Evolutionary conservation across 1,284 basidiomycete species (phyloP).

Genomic region (Pseudozyma hubeiensis): DNA sequence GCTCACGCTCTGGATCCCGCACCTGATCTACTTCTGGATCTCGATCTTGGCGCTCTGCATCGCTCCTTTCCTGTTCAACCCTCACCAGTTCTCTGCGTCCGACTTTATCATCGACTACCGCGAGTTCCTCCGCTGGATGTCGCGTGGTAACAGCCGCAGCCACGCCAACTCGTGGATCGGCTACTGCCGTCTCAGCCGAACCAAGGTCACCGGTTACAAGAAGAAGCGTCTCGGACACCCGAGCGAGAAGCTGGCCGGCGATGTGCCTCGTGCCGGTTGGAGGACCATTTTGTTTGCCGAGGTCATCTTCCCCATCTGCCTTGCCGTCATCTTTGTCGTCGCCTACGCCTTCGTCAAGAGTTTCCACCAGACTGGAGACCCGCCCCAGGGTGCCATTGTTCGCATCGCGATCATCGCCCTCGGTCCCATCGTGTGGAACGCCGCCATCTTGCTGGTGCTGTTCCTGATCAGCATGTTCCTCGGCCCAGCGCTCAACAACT

Average conservation of each 20-base stretch:
- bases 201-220: constrained; percentile 69
- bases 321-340: constrained; percentile 67
- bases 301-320: constrained; percentile 62
- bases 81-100: constrained; percentile 67
- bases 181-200: constrained; percentile 68
- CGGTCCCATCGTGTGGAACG: constrained; percentile 96
- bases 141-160: constrained; percentile 67
- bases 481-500: constrained; percentile 86
- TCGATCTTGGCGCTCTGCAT: constrained; percentile 66
- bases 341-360: constrained; percentile 68
- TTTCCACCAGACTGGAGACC: constrained; percentile 61
- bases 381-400: constrained; percentile 78
- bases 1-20: constrained; percentile 68
- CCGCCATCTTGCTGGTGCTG: constrained; percentile 82
- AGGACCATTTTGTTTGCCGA: constrained; percentile 66
- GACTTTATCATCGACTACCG: constrained; percentile 69
- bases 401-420: constrained; percentile 92
- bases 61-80: constrained; percentile 69
- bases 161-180: constrained; percentile 69
- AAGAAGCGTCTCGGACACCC: constrained; percentile 69
- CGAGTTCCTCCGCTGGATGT: constrained; percentile 69
- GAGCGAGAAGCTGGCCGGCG: constrained; percentile 67
- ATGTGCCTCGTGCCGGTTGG: constrained; percentile 67
- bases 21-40: constrained; percentile 69
- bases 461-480: constrained; percentile 93